Conservation (phyloP, 306 rosid species). For the Calophaca sinica region DNA sequence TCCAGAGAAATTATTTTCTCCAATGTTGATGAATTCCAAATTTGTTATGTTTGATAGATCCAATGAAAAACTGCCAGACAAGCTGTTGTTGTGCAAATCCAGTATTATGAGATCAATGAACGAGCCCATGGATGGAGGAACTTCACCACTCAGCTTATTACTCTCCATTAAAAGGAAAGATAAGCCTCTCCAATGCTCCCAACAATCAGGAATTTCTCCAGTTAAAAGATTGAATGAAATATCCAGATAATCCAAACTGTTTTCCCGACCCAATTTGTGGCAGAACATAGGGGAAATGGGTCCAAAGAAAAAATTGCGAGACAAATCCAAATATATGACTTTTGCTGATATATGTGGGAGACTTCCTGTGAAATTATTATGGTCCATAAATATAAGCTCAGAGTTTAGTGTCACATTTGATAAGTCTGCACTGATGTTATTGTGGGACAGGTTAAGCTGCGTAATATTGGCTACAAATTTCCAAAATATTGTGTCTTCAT, state of each 20-base stretch:
- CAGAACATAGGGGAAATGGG: conserved; percentile 46
- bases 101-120: background rate
- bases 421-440: conserved; percentile 43
- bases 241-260: conserved; percentile 32
- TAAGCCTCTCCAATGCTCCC: conserved; percentile 38
- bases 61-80: conserved; percentile 34
- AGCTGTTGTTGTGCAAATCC: conserved; percentile 31
- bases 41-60: conserved; percentile 17
- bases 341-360: conserved; percentile 48
- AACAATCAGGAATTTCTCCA: background rate
- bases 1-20: conserved; percentile 40
- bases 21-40: conserved; percentile 34
- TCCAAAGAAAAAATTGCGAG: conserved; percentile 44
- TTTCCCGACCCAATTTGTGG: conserved; percentile 17
- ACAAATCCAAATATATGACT: conserved; percentile 23
- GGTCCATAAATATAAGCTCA: background rate
- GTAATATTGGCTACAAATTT: conserved; percentile 41
- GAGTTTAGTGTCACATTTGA: conserved; percentile 43
- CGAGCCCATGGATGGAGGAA: conserved; percentile 38
- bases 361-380: conserved; percentile 40
- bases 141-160: conserved; percentile 35
- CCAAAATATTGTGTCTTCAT: conserved; percentile 26
- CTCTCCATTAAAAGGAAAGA: conserved; percentile 26
- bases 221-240: conserved; percentile 29
- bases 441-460: conserved; percentile 37